Evolutionary conservation across 495 filamentous ascomycete genomes (phyloP).

Genomic region (Podospora australis): DNA sequence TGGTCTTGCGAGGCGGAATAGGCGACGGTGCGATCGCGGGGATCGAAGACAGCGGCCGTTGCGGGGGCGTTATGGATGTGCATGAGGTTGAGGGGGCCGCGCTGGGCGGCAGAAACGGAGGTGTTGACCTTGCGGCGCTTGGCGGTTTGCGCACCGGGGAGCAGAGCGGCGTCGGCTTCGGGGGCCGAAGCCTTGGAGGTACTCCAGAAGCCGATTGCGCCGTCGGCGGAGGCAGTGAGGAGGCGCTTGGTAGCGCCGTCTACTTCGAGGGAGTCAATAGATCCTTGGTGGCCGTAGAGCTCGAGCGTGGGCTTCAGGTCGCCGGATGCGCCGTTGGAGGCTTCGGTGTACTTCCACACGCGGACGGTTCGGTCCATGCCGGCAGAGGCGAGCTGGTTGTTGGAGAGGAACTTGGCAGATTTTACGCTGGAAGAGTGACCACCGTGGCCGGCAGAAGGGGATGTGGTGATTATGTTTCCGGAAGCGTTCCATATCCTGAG

Average conservation of each 20-base stretch:
- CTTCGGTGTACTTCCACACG: slow-evolving; percentile 78
- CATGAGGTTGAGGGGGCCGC: slow-evolving; percentile 71
- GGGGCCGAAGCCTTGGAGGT: slow-evolving; percentile 67
- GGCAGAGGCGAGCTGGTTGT: slow-evolving; percentile 68
- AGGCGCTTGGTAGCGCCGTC: slow-evolving; percentile 69
- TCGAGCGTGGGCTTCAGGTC: slow-evolving; percentile 71
- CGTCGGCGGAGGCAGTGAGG: slow-evolving; percentile 75
- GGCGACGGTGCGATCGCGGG: slow-evolving; percentile 73
- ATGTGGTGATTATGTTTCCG: slow-evolving; percentile 68
- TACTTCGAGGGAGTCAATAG: slow-evolving; percentile 69
- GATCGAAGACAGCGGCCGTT: slow-evolving; percentile 73
- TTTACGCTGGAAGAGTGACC: slow-evolving; percentile 74
- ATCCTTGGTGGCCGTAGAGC: slow-evolving; percentile 75
- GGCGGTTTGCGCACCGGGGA: slow-evolving; percentile 53
- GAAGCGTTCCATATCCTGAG: slow-evolving; percentile 84
- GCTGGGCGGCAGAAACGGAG: slow-evolving; percentile 57
- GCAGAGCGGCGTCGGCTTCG: slow-evolving; percentile 55
- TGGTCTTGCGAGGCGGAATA: slow-evolving; percentile 89
- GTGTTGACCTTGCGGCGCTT: slow-evolving; percentile 76
- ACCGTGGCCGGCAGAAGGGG: slow-evolving; percentile 51
- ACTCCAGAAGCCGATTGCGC: slow-evolving; percentile 78
- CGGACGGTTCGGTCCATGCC: slow-evolving; percentile 77
- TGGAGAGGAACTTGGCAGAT: slow-evolving; percentile 70
- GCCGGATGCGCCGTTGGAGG: slow-evolving; percentile 48
- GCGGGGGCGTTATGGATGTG: slow-evolving; percentile 65